Percentiles rank a stretch among this genome's conserved stretches.
phyloP scores from a whole-genome alignment of 1,284 basidiomycete genomes.

The Heterobasidion parviporum region DNA sequence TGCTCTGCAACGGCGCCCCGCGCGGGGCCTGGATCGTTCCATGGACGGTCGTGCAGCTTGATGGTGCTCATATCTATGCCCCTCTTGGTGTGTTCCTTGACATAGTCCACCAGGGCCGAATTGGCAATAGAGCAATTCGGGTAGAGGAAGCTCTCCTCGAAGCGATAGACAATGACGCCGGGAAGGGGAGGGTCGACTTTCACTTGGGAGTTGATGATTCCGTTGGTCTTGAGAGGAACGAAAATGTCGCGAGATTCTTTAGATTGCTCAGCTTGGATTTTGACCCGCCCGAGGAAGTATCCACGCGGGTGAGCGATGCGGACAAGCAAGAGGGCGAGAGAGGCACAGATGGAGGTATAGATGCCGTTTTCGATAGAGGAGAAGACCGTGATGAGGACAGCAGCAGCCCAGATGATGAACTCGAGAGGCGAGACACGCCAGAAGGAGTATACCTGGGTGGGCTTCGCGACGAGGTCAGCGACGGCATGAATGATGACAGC shows the following conservation, averaged over 20 bases:
- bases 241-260: slow-evolving; percentile 61
- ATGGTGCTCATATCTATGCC: slow-evolving; percentile 67
- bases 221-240: slow-evolving; percentile 63
- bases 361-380: slow-evolving; percentile 91
- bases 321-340: slow-evolving; percentile 78
- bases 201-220: slow-evolving; percentile 65
- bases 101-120: slow-evolving; percentile 72
- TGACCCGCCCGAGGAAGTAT: slow-evolving; percentile 78
- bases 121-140: slow-evolving; percentile 85
- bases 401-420: slow-evolving; percentile 84
- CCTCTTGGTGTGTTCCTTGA: slow-evolving; percentile 71
- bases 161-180: slow-evolving; percentile 88
- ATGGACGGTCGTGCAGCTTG: slow-evolving; percentile 71
- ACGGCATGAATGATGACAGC: slow-evolving; percentile 97
- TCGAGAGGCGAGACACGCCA: slow-evolving; percentile 94
- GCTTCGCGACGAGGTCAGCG: slow-evolving; percentile 85
- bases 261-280: slow-evolving; percentile 21
- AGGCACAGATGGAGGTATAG: slow-evolving; percentile 83
- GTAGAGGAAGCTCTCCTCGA: slow-evolving; percentile 92
- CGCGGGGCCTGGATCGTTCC: slow-evolving; percentile 88
- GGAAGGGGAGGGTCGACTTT: slow-evolving; percentile 75
- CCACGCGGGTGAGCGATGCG: slow-evolving; percentile 90
- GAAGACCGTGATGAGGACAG: slow-evolving; percentile 87
- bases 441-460: slow-evolving; percentile 82
- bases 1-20: slow-evolving; percentile 40